phyloP scores from a whole-genome alignment of 352 stramenopile species.

The Lagenidium giganteum region DNA sequence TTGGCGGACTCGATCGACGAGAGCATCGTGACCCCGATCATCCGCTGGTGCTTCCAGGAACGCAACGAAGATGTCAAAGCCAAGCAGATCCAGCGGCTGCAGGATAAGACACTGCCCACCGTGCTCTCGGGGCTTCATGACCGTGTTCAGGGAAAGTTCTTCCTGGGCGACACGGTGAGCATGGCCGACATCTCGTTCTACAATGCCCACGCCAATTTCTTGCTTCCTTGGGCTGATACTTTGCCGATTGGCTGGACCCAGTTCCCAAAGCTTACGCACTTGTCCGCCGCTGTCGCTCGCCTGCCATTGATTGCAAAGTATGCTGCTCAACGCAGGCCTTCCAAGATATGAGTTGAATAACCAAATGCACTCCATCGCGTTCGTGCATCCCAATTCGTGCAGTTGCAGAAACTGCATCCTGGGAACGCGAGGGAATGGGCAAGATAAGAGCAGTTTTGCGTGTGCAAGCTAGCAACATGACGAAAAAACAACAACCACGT shows the following conservation, averaged over 20 bases:
- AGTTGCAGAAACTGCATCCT: too few species aligned
- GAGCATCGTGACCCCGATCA: slow-evolving; percentile 18
- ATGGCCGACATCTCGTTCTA: slow-evolving; percentile 34
- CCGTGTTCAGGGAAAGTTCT: slow-evolving; percentile 17
- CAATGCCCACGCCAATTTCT: slow-evolving; percentile 26
- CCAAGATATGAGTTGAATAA: too few species aligned
- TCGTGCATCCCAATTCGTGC: too few species aligned
- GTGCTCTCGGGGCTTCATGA: slow-evolving; percentile 18
- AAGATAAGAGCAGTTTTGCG: too few species aligned
- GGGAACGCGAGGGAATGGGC: too few species aligned
- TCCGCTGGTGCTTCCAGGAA: slow-evolving; percentile 22
- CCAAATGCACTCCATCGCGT: too few species aligned
- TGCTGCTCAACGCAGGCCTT: too few species aligned
- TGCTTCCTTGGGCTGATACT: slow-evolving; percentile 18
- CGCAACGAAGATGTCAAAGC: slow-evolving; percentile 16
- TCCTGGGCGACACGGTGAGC: slow-evolving; percentile 27
- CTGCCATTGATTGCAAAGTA: slow-evolving; percentile 13
- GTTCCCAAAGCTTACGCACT: slow-evolving; percentile 20
- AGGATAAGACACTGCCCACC: slow-evolving; percentile 23
- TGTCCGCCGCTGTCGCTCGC: slow-evolving; percentile 1
- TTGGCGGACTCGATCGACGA: slow-evolving; percentile 22
- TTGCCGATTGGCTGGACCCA: slow-evolving; percentile 22
- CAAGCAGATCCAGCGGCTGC: slow-evolving; percentile 19
- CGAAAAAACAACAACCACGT: too few species aligned
- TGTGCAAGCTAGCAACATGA: too few species aligned